phyloP scores from a whole-genome alignment of 768 basidiomycete genomes.

The Amanita rubescens region DNA sequence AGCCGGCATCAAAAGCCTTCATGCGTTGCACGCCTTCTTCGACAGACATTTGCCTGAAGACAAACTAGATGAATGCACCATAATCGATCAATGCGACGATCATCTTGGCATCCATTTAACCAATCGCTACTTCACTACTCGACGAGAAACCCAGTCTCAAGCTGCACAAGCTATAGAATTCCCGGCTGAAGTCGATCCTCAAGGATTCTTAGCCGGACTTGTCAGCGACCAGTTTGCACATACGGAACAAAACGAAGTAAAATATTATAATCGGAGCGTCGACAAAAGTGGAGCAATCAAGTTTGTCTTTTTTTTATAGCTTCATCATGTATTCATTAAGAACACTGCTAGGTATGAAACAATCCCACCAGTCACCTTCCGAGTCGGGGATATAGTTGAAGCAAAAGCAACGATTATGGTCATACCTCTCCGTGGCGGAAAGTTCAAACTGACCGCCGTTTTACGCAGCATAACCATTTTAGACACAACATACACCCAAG shows the following conservation, averaged over 20 bases:
- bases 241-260: conserved; percentile 12
- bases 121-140: conserved; percentile 11
- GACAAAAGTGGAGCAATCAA: background rate
- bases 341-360: background rate
- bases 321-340: background rate
- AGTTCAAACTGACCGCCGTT: conserved; percentile 10
- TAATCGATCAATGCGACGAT: background rate
- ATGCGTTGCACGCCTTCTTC: background rate
- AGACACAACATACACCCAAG: conserved; percentile 9
- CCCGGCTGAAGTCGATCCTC: conserved; percentile 7
- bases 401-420: conserved; percentile 5
- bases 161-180: conserved; percentile 3
- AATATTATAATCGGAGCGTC: conserved; percentile 2
- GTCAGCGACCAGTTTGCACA: conserved; percentile 1
- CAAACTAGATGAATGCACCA: background rate
- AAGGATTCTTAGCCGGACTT: conserved; percentile 7
- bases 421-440: conserved; percentile 9
- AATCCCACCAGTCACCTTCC: conserved; percentile 5
- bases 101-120: conserved; percentile 2
- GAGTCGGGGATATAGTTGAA: conserved; percentile 12
- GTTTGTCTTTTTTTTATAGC: background rate
- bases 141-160: background rate
- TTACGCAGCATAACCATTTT: conserved; percentile 10
- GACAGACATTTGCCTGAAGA: background rate
- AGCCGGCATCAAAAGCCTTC: background rate